These are phyloP conservation scores for Ceratocystiopsis minuta DNA, from an alignment of 2,329 filamentous ascomycete species.

Conservation along the genomic window DNA sequence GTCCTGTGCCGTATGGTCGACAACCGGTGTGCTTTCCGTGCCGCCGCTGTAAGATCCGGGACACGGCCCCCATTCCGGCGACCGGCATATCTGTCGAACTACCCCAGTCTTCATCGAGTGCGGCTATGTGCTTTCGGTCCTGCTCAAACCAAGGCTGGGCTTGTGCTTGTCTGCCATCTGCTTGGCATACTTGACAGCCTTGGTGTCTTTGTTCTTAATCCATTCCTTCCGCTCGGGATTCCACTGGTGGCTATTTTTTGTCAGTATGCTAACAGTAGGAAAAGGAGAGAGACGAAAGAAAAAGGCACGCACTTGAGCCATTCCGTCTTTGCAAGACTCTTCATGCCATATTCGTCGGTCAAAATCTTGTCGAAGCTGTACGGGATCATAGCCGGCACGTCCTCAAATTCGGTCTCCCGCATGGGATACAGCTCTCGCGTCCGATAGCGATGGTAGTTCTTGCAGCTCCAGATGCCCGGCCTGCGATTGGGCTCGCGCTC, in stretches of 20 bases:
- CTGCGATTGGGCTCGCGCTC: slow-evolving; percentile 40
- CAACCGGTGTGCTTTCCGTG: no score
- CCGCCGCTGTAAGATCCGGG: no score
- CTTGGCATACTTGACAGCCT: neutral
- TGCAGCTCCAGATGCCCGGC: slow-evolving; percentile 59
- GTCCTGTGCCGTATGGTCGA: no score
- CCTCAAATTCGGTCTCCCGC: slow-evolving; percentile 57
- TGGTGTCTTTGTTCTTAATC: slow-evolving; percentile 13
- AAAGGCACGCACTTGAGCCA: slow-evolving; percentile 17
- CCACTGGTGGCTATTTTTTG: slow-evolving; percentile 37
- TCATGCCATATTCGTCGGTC: slow-evolving; percentile 45
- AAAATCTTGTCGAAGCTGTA: slow-evolving; percentile 49
- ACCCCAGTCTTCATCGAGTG: no score
- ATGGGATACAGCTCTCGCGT: slow-evolving; percentile 60
- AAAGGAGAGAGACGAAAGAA: no score
- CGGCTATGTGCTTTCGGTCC: no score
- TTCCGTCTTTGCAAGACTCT: slow-evolving; percentile 39
- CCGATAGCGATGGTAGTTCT: slow-evolving; percentile 58
- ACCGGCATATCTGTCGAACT: no score
- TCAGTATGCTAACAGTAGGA: neutral
- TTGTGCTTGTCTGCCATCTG: neutral
- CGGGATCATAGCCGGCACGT: slow-evolving; percentile 50
- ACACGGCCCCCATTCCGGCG: no score
- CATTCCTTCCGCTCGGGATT: slow-evolving; percentile 38
- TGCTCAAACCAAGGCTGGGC: no score